Conservation (phyloP, 2,329 filamentous ascomycete species). For the Trichoderma lentiforme region DNA sequence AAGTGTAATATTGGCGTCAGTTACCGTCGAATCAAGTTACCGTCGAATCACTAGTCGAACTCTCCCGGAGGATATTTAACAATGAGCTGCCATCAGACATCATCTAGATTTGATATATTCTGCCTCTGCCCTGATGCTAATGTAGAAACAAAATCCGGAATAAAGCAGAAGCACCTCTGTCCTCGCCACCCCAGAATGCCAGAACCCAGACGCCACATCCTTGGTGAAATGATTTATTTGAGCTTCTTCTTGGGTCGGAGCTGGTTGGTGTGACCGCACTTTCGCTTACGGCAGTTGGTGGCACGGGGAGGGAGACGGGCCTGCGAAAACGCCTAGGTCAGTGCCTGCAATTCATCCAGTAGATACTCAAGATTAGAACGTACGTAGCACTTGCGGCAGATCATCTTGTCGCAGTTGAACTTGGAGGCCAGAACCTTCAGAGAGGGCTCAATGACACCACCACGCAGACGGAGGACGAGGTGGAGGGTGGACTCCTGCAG, state of each 20-base stretch:
- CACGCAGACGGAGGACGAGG: conserved; percentile 96
- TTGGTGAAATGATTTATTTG: conserved; percentile 57
- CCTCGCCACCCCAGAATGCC: conserved; percentile 39
- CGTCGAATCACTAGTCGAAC: background rate
- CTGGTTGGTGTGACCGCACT: conserved; percentile 99
- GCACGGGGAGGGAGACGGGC: conserved; percentile 92
- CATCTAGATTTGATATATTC: conserved; percentile 36
- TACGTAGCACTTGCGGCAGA: conserved; percentile 99
- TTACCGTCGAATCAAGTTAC: background rate
- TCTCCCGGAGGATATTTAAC: background rate
- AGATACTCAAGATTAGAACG: conserved; percentile 36
- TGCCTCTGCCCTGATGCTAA: conserved; percentile 40
- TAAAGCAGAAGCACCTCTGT: conserved; percentile 36
- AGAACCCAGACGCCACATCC: conserved; percentile 46
- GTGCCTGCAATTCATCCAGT: background rate
- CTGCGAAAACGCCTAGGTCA: conserved; percentile 37
- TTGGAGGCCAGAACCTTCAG: conserved; percentile 97
- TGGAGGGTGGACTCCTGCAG: conserved; percentile 92
- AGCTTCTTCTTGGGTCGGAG: conserved; percentile 99
- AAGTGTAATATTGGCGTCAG: background rate
- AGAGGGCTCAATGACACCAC: conserved; percentile 98
- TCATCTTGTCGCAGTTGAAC: conserved; percentile 99
- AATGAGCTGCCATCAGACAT: conserved; percentile 29
- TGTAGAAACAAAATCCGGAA: conserved; percentile 39
- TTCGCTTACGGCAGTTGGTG: conserved; percentile 99